Conservation (phyloP, 805 yeast genomes). For the Yamadazyma scolyti region DNA sequence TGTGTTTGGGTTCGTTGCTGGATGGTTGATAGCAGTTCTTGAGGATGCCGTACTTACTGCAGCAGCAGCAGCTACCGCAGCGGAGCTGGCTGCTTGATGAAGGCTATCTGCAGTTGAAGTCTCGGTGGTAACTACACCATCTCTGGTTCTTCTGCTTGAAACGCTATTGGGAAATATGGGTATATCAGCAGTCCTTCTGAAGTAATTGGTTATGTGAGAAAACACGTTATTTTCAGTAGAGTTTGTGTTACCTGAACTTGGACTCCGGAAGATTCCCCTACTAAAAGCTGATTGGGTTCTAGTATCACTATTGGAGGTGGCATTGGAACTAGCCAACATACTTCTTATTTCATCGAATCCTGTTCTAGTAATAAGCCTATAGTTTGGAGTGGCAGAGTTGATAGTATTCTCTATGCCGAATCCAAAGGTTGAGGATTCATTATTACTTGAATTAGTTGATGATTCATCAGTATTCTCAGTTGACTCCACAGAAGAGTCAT, state of each 20-base stretch:
- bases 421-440: too few relatives aligned
- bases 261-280: too few relatives aligned
- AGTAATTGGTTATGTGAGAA: conserved; percentile 5
- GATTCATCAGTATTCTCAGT: background rate
- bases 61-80: too few relatives aligned
- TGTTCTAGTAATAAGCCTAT: conserved; percentile 7
- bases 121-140: conserved; percentile 39
- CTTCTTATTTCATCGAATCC: conserved; percentile 6
- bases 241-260: background rate
- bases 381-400: too few relatives aligned
- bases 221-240: conserved; percentile 1
- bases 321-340: background rate
- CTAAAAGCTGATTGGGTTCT: too few relatives aligned
- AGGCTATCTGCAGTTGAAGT: too few relatives aligned
- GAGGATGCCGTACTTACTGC: too few relatives aligned
- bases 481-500: background rate
- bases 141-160: conserved; percentile 42
- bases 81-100: too few relatives aligned
- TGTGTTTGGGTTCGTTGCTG: background rate
- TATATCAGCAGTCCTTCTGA: conserved; percentile 9
- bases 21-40: background rate
- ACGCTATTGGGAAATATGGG: conserved; percentile 45
- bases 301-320: too few relatives aligned
- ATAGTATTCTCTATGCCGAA: too few relatives aligned
- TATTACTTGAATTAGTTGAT: too few relatives aligned